Conservation (phyloP, 139 green algal genomes). For the Bryopsis sp. region DNA sequence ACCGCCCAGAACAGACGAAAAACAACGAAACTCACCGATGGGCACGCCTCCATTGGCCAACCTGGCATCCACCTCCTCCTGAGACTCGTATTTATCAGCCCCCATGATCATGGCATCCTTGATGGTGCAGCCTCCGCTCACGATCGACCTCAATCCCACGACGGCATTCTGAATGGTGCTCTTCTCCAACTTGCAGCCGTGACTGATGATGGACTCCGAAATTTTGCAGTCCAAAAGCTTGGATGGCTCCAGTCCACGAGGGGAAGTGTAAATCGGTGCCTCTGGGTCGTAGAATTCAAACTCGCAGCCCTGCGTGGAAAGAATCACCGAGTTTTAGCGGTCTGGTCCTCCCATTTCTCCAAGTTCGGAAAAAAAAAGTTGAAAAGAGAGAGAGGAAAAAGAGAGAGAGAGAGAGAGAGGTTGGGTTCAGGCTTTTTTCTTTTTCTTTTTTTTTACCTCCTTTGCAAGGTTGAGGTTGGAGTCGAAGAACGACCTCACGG, state of each 20-base stretch:
- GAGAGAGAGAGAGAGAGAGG: neutral
- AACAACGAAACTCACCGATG: too few relatives aligned
- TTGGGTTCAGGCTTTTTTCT: too few relatives aligned
- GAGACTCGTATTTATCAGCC: conserved; percentile 94
- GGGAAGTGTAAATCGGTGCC: conserved; percentile 96
- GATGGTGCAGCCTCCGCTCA: conserved; percentile 49
- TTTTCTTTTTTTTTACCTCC: conserved; percentile 20
- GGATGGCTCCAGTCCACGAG: conserved; percentile 91
- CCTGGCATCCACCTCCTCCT: conserved; percentile 59
- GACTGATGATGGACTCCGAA: conserved; percentile 61
- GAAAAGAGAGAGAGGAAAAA: neutral
- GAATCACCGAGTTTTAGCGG: neutral
- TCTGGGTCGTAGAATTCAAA: conserved; percentile 98
- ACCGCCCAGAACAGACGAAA: too few relatives aligned
- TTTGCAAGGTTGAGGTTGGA: conserved; percentile 92
- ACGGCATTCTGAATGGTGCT: conserved; percentile 84
- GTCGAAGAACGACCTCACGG: conserved; percentile 98
- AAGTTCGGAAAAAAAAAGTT: too few relatives aligned
- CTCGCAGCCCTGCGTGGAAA: conserved; percentile 47
- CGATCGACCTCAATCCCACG: conserved; percentile 80
- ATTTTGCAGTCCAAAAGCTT: conserved; percentile 77
- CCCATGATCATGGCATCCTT: conserved; percentile 87
- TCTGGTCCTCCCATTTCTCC: neutral
- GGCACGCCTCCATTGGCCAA: conserved; percentile 65
- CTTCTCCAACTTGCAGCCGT: conserved; percentile 69